Evolutionary conservation across 495 filamentous ascomycete genomes (phyloP), one percentile per base, ranked within the genome.

Genomic region (Hypoxylon rickii): DNA sequence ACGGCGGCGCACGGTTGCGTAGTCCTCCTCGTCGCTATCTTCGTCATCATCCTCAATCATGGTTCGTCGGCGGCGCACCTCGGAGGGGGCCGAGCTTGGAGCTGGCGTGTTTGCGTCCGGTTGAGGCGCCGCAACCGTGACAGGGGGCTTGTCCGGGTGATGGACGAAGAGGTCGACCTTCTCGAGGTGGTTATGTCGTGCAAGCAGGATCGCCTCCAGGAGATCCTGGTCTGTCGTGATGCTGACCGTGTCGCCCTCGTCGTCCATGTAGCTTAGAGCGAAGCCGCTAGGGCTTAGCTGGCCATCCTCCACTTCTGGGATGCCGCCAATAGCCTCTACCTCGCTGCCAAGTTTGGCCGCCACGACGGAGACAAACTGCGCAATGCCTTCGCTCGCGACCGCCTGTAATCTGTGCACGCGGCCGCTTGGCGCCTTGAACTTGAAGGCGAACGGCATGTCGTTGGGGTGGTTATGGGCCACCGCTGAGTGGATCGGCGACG

Each of bases 151-250:
- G 36, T 89, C 80, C 7, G 93, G 94, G 66, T 99, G 89, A 67
- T 97, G 94, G 44, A 99, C 92, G 64, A 96, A 97, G 8, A 99
- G 78, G 60, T 99, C 93, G 22, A 99, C 94, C 79, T 97, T 99
- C 49, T 96, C 93, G 31, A 83, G 84, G 48, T 76, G 84, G 38
- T 83, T 79, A 12, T 86, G 87, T 38, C 89, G 86, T 2, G 95
- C 87, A 20, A 97, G 82, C 10, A 84, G 74, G 52, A 99, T 91
- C 3, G 94, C 92, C 70, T 99, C 94, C 2, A 93, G 70, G 31
- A 99, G 82, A 68, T 99, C 94, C 49, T 89, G 85, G 66, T 97
- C 92, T 0, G 92, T 97, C 19, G 95, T 99, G 69, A 99, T 95
- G 39, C 92, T 96, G 16, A 99, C 94, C 7, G 93, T 92, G 66